Percentiles rank a stretch among this genome's conserved stretches.
phyloP scores from a whole-genome alignment of 148 eudicot species.

The Nepenthes mirabilis region DNA sequence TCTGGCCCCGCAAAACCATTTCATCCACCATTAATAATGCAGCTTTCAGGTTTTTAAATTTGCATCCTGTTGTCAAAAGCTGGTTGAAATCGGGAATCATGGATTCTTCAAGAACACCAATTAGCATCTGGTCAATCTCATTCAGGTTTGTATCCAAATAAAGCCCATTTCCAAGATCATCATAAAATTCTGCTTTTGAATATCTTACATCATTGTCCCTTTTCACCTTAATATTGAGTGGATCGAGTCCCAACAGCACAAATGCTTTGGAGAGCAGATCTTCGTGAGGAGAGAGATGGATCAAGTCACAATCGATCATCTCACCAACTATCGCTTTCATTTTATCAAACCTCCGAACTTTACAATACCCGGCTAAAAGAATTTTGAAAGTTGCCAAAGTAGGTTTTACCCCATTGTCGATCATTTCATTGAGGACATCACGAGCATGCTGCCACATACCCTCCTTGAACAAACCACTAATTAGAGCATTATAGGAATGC shows the following conservation, averaged over 20 bases:
- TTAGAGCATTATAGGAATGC: conserved; percentile 49
- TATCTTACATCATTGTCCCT: conserved; percentile 53
- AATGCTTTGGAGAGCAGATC: conserved; percentile 56
- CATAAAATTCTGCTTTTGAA: conserved; percentile 46
- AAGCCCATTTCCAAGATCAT: conserved; percentile 76
- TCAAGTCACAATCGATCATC: conserved; percentile 33
- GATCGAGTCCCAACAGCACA: conserved; percentile 39
- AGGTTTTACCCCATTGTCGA: conserved; percentile 37
- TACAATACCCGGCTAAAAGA: conserved; percentile 70
- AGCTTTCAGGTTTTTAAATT: conserved; percentile 13
- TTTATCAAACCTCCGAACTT: conserved; percentile 46
- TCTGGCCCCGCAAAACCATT: conserved; percentile 71
- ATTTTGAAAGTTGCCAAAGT: conserved; percentile 39
- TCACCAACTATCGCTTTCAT: conserved; percentile 31
- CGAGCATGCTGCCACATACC: conserved; percentile 48
- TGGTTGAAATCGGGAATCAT: conserved; percentile 55
- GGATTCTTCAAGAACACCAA: conserved; percentile 40
- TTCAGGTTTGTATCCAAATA: conserved; percentile 57
- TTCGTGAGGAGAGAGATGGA: conserved; percentile 30
- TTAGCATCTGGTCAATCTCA: conserved; percentile 37
- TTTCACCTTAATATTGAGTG: conserved; percentile 42
- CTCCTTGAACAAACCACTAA: conserved; percentile 46
- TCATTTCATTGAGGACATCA: conserved; percentile 56
- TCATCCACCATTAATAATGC: conserved; percentile 31
- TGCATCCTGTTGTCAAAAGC: conserved; percentile 22